These are phyloP conservation scores for Coemansia sp. DNA, from an alignment of 192 early-diverging fungal species.

Conservation along the genomic window DNA sequence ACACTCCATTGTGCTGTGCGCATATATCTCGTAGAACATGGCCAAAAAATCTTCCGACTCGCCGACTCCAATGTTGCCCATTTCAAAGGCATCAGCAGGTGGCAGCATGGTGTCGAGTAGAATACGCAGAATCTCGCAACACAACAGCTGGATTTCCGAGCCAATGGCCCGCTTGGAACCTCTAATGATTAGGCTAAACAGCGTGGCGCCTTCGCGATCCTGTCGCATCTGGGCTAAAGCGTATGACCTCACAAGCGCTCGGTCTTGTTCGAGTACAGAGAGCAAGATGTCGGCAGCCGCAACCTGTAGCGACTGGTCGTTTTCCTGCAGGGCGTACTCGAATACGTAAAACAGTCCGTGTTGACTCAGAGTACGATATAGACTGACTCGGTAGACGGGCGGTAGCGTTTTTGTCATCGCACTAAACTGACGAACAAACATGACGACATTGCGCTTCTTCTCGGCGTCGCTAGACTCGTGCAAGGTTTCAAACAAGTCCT, in stretches of 20 bases:
- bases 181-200: constrained; percentile 69
- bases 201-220: constrained; percentile 33
- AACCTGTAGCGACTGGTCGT: constrained; percentile 57
- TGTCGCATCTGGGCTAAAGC: constrained; percentile 64
- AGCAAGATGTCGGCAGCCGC: constrained; percentile 71
- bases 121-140: constrained; percentile 70
- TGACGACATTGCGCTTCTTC: constrained; percentile 72
- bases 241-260: constrained; percentile 69
- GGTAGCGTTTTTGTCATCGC: constrained; percentile 73
- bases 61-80: constrained; percentile 16
- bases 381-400: constrained; percentile 54
- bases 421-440: constrained; percentile 82
- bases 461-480: constrained; percentile 47
- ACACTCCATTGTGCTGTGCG: constrained; percentile 62
- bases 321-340: constrained; percentile 63
- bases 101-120: constrained; percentile 65
- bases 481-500: constrained; percentile 70
- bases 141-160: constrained; percentile 66
- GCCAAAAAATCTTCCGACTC: constrained; percentile 76
- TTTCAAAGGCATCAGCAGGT: constrained; percentile 12
- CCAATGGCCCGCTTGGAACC: constrained; percentile 64
- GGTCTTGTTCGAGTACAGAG: constrained; percentile 77
- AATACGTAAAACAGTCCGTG: constrained; percentile 81
- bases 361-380: constrained; percentile 70
- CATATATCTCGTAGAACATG: constrained; percentile 75